Base-by-base conservation (phyloP, 1,284 basidiomycete genomes). In the Ceratobasidium sp. region DNA sequence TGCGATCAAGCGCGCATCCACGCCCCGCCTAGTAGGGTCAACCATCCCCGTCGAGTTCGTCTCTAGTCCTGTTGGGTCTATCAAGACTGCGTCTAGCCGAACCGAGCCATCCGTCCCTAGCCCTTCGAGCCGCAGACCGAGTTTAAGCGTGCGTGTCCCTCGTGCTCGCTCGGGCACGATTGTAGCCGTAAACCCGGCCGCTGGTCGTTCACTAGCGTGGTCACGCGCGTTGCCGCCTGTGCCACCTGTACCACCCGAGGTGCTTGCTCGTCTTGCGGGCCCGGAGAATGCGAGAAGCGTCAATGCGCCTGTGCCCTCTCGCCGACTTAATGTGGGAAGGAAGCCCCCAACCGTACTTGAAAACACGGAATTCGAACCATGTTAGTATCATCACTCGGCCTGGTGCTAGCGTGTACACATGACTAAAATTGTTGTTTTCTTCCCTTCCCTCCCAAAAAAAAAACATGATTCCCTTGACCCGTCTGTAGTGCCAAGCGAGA, bases 361-460 rank as follows among this genome's bases (percentile, higher is more conserved):
- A 15, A 25, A 70, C 44, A 70, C 44, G 22, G 54, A 61, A 25
- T 61, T 62, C 43, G 70, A 73, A 40, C 59, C 52, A 49, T 73
- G 70, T 73, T 73, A 73, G 70, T 73, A 49, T 52, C 44, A 15
- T 62, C 46, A 9, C 54, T 59, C 25, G 68, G 68, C 68, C 68
- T 44, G 6, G 68, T 59, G 68, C 68, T 56, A 59, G 59, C 15
- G 40, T 66, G 40, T 66, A 46, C 44, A 22, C 40, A 40, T 44
- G 29, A 44, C 52, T 59, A 32, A 59, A 71, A 9, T 22, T 44
- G 44, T 44, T 25, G 17, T 15, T 1, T 25, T 57, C 29, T 43
- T 43, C 22, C 49, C 40, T 29, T 22, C 56, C 43, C 29, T 25
- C 64, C 52, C 25, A 43, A 54, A 40, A 15, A 40, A 61, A 62